Percentiles rank a stretch among this genome's conserved stretches.
Evolutionary conservation across 768 basidiomycete genomes (phyloP).

Genomic region (Amanita thiersii): DNA sequence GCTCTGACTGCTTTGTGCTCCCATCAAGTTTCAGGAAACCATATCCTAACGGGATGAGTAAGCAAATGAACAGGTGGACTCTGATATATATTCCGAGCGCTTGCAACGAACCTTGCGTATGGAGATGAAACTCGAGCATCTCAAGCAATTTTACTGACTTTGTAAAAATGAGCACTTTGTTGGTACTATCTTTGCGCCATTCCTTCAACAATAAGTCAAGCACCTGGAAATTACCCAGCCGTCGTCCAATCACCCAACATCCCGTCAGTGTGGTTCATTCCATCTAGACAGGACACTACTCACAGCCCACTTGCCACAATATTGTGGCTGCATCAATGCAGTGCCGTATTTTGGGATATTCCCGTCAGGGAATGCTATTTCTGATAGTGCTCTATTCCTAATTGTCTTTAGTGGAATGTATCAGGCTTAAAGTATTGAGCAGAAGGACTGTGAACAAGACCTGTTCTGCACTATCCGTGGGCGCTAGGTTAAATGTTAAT

Average conservation of each 20-base stretch:
- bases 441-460: slow-evolving; percentile 21
- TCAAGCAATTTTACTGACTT: slow-evolving; percentile 86
- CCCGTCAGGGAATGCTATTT: slow-evolving; percentile 53
- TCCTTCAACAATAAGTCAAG: slow-evolving; percentile 57
- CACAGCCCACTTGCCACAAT: slow-evolving; percentile 84
- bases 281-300: slow-evolving; percentile 15
- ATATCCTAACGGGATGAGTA: slow-evolving; percentile 26
- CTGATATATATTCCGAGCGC: neutral
- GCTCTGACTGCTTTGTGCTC: slow-evolving; percentile 53
- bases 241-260: no score
- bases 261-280: neutral
- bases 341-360: slow-evolving; percentile 50
- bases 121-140: slow-evolving; percentile 74
- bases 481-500: slow-evolving; percentile 33
- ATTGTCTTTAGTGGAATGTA: slow-evolving; percentile 13
- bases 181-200: slow-evolving; percentile 55
- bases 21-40: slow-evolving; percentile 76
- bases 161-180: slow-evolving; percentile 92
- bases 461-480: slow-evolving; percentile 63
- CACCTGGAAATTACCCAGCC: slow-evolving; percentile 35
- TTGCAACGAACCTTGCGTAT: slow-evolving; percentile 40
- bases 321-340: slow-evolving; percentile 53
- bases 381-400: slow-evolving; percentile 54
- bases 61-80: neutral
- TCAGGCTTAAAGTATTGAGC: neutral